A percentile compares a stretch with the other conserved stretches of the same genome.
Evolutionary conservation across 192 early-diverging fungal species (phyloP).

Genomic region (Podila verticillata): DNA sequence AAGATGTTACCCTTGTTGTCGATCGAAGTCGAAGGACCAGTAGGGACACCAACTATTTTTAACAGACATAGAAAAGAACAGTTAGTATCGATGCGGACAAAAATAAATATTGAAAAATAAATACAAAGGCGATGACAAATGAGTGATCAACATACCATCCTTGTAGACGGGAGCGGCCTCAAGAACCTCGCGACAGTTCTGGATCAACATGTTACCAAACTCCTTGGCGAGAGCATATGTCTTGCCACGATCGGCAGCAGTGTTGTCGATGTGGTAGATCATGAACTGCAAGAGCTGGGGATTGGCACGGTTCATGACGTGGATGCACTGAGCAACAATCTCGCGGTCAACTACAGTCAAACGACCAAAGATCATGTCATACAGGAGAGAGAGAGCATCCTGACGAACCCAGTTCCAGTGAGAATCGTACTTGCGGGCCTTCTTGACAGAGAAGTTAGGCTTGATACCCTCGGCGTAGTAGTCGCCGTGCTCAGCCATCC

Average conservation of each 20-base stretch:
- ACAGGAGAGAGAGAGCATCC: constrained; percentile 87
- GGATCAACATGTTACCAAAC: constrained; percentile 82
- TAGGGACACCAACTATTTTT: constrained; percentile 80
- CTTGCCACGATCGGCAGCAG: constrained; percentile 79
- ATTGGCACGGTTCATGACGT: constrained; percentile 93
- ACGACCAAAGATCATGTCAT: constrained; percentile 92
- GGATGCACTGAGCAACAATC: constrained; percentile 89
- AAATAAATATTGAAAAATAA: constrained; percentile 12
- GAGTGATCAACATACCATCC: constrained; percentile 68
- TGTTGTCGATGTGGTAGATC: constrained; percentile 86
- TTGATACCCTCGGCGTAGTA: constrained; percentile 90
- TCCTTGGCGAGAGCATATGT: constrained; percentile 85
- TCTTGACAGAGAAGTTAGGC: constrained; percentile 83
- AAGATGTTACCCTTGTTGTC: constrained; percentile 83
- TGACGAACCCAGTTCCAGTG: constrained; percentile 98
- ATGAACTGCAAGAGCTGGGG: constrained; percentile 84
- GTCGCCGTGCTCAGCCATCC: constrained; percentile 93
- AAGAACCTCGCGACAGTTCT: constrained; percentile 91
- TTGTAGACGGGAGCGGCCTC: constrained; percentile 85
- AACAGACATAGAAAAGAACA: not conserved
- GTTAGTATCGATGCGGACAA: not conserved
- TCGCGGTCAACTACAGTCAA: constrained; percentile 91
- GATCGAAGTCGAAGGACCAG: constrained; percentile 82
- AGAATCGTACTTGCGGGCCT: constrained; percentile 92
- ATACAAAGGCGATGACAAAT: not conserved